phyloP scores from a whole-genome alignment of 2,329 filamentous ascomycete genomes.

The Eutypella sp. region DNA sequence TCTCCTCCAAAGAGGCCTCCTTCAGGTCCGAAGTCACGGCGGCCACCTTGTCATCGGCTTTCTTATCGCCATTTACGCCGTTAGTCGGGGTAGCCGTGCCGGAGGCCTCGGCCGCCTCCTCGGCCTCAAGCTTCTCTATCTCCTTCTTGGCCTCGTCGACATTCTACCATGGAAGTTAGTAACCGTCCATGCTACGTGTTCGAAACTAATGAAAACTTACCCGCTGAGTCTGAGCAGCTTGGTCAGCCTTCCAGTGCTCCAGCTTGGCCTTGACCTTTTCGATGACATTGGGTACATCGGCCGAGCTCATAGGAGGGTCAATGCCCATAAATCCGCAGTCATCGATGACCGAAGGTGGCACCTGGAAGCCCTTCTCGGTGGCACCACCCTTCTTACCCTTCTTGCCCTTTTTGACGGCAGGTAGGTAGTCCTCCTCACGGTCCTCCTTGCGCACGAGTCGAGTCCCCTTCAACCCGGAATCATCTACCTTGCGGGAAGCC shows the following conservation, averaged over 20 bases:
- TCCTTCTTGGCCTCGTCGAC: constrained; percentile 94
- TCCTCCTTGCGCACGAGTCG: constrained; percentile 82
- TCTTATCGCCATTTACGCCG: constrained; percentile 41
- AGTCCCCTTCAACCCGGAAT: constrained; percentile 77
- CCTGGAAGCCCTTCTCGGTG: constrained; percentile 63
- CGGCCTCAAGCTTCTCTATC: constrained; percentile 80
- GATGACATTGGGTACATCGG: constrained; percentile 71
- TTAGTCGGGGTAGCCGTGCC: constrained; percentile 40
- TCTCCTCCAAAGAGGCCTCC: constrained; percentile 48
- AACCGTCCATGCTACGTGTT: constrained; percentile 1
- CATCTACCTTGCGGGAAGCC: constrained; percentile 78
- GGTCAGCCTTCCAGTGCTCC: constrained; percentile 84
- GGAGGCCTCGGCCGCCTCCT: constrained; percentile 47
- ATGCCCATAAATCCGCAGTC: constrained; percentile 80
- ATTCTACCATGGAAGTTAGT: constrained; percentile 59
- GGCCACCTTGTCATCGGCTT: constrained; percentile 45
- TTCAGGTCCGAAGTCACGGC: constrained; percentile 48
- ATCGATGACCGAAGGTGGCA: constrained; percentile 87
- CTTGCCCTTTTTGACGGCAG: constrained; percentile 78
- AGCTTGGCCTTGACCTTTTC: constrained; percentile 95
- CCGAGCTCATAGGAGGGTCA: constrained; percentile 80
- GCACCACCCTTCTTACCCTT: constrained; percentile 70
- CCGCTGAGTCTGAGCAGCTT: constrained; percentile 82
- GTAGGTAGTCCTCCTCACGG: constrained; percentile 80
- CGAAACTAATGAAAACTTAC: constrained; percentile 47